A percentile compares a stretch with the other conserved stretches of the same genome.
phyloP scores from a whole-genome alignment of 2,329 filamentous ascomycete genomes.

The Pseudogymnoascus sp. region DNA sequence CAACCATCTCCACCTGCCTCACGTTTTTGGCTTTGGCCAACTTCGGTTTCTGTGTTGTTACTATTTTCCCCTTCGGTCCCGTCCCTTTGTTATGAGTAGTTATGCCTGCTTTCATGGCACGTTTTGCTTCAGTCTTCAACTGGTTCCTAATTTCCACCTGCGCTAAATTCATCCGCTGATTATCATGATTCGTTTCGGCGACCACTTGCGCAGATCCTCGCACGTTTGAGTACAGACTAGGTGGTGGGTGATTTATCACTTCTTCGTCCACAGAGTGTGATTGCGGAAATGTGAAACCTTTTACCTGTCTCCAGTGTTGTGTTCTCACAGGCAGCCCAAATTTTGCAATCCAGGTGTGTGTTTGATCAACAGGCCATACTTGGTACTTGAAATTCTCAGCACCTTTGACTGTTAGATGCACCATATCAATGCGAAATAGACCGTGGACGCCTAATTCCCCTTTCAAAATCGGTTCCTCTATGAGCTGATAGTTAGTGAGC shows the following conservation, averaged over 20 bases:
- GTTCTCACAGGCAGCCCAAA: constrained; percentile 12
- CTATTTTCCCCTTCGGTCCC: not conserved
- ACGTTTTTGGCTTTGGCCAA: not conserved
- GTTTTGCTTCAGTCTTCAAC: not conserved
- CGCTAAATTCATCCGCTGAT: not conserved
- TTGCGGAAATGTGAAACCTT: not conserved
- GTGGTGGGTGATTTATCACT: not conserved
- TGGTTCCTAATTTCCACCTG: not conserved
- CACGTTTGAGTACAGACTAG: not conserved
- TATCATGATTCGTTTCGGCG: not conserved
- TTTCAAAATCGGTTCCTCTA: no score
- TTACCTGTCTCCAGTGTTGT: not conserved
- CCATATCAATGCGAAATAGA: no score
- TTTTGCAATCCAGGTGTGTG: constrained; percentile 14
- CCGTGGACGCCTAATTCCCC: no score
- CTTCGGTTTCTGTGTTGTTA: not conserved
- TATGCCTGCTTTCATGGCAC: not conserved
- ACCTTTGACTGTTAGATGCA: constrained; percentile 11
- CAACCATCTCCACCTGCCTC: not conserved
- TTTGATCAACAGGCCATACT: constrained; percentile 21
- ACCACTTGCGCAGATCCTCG: not conserved
- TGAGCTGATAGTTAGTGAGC: no score
- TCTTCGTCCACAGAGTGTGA: not conserved
- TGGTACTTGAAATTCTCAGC: constrained; percentile 23
- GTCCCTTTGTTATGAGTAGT: not conserved